Evolutionary conservation across 2,329 filamentous ascomycete species (phyloP).

Genomic region (Sporothrix phasma): DNA sequence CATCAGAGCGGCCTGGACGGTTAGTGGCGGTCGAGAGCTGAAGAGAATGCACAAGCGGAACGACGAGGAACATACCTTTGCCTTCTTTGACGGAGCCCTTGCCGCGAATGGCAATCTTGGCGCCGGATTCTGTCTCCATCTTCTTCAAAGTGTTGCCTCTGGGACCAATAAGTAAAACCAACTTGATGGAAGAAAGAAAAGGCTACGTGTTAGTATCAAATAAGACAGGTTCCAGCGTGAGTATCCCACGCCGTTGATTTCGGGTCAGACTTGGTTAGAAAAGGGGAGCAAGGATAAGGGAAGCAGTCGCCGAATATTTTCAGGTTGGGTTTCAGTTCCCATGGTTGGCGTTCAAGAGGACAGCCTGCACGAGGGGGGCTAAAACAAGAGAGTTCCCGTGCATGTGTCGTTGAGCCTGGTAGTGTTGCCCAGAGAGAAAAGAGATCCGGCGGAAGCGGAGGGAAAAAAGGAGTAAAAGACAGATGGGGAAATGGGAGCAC

Average conservation of each 20-base stretch:
- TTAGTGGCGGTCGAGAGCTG: background rate
- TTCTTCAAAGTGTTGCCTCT: slow-evolving; percentile 99
- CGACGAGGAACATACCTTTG: slow-evolving; percentile 46
- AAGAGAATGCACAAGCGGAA: background rate
- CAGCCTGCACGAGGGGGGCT: slow-evolving; percentile 22
- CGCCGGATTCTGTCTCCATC: slow-evolving; percentile 94
- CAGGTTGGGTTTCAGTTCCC: slow-evolving; percentile 24
- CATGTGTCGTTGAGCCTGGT: slow-evolving; percentile 27
- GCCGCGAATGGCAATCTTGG: slow-evolving; percentile 98
- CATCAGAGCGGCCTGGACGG: slow-evolving; percentile 67
- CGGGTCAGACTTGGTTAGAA: slow-evolving; percentile 25
- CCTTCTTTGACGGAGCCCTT: slow-evolving; percentile 99
- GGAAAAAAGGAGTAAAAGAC: background rate
- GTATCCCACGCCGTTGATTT: background rate
- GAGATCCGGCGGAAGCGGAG: background rate
- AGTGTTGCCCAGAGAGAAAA: slow-evolving; percentile 24
- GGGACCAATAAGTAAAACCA: slow-evolving; percentile 98
- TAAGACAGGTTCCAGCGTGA: slow-evolving; percentile 2
- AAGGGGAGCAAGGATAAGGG: background rate
- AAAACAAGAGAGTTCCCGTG: background rate
- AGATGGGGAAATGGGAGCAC: background rate
- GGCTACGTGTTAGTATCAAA: slow-evolving; percentile 83
- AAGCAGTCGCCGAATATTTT: slow-evolving; percentile 6
- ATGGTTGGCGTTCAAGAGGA: slow-evolving; percentile 23
- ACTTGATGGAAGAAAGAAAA: slow-evolving; percentile 68